phyloP scores from a whole-genome alignment of 2,329 filamentous ascomycete genomes.

The Ophiobolus disseminans region DNA sequence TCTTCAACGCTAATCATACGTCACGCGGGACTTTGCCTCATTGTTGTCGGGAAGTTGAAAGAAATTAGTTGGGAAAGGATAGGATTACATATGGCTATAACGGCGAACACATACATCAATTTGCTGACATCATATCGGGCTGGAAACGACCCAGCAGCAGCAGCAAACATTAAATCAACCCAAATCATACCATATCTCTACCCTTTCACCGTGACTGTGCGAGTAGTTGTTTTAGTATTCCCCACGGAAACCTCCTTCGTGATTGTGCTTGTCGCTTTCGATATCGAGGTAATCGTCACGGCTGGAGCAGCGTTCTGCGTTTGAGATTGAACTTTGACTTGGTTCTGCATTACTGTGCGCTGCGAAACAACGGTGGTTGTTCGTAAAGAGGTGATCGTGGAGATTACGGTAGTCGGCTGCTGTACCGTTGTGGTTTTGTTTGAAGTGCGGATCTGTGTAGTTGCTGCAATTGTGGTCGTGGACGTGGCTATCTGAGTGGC shows the following conservation, averaged over 20 bases:
- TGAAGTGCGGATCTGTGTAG: background rate
- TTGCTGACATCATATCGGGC: too few relatives aligned
- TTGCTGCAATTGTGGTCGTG: background rate
- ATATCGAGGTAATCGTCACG: constrained; percentile 57
- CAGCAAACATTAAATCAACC: too few relatives aligned
- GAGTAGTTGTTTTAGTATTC: background rate
- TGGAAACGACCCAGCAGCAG: too few relatives aligned
- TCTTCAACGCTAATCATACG: too few relatives aligned
- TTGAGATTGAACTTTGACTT: background rate
- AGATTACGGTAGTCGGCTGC: background rate
- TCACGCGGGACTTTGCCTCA: too few relatives aligned
- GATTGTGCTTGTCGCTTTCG: background rate
- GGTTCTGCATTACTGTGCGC: too few relatives aligned
- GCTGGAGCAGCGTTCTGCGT: background rate
- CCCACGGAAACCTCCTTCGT: background rate
- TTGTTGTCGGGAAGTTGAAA: too few relatives aligned
- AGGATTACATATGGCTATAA: too few relatives aligned
- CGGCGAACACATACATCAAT: too few relatives aligned
- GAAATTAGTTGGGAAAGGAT: too few relatives aligned
- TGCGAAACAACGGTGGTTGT: too few relatives aligned
- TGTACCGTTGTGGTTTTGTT: background rate
- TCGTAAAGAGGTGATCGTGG: background rate
- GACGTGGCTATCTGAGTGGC: background rate
- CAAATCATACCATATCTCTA: too few relatives aligned
- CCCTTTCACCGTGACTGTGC: background rate